Conservation (phyloP, 129 eudicot species). For the Flaveria trinervia region DNA sequence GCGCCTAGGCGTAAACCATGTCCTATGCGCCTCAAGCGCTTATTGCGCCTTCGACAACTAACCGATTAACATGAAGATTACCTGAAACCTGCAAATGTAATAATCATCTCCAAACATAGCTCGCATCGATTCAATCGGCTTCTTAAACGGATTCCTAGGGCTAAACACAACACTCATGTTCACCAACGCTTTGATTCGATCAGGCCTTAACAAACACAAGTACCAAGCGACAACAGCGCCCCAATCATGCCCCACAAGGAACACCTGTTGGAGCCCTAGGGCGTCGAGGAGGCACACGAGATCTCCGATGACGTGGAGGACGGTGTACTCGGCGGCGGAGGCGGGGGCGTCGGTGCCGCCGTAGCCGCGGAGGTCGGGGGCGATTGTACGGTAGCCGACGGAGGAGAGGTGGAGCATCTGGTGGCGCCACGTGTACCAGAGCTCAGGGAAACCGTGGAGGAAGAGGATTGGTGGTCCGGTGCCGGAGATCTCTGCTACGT, state of each 20-base stretch:
- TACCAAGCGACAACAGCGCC: conserved; percentile 72
- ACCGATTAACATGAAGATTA: neutral
- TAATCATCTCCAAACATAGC: conserved; percentile 53
- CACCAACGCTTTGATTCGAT: conserved; percentile 68
- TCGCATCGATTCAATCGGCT: conserved; percentile 59
- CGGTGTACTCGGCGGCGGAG: conserved; percentile 58
- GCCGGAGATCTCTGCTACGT: conserved; percentile 62
- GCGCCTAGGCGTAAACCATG: too few species aligned
- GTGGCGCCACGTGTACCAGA: conserved; percentile 55
- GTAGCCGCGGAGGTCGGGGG: conserved; percentile 90
- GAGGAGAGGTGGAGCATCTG: conserved; percentile 71
- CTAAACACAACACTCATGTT: conserved; percentile 53
- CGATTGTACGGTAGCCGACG: conserved; percentile 69
- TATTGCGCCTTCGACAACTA: too few species aligned
- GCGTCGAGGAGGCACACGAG: conserved; percentile 58
- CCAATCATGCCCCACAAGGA: conserved; percentile 86
- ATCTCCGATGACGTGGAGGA: conserved; percentile 72
- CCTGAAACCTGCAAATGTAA: conserved; percentile 66
- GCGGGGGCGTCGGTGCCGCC: conserved; percentile 86
- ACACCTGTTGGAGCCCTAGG: conserved; percentile 48
- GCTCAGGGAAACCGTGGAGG: conserved; percentile 93
- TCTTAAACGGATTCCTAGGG: conserved; percentile 59
- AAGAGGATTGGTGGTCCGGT: conserved; percentile 63
- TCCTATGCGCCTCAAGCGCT: too few species aligned
- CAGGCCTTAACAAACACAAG: conserved; percentile 62